Percentiles rank a stretch among this genome's conserved stretches.
Conservation (phyloP, 495 filamentous ascomycete species). For the Pseudoneurospora amorphoporcata region DNA sequence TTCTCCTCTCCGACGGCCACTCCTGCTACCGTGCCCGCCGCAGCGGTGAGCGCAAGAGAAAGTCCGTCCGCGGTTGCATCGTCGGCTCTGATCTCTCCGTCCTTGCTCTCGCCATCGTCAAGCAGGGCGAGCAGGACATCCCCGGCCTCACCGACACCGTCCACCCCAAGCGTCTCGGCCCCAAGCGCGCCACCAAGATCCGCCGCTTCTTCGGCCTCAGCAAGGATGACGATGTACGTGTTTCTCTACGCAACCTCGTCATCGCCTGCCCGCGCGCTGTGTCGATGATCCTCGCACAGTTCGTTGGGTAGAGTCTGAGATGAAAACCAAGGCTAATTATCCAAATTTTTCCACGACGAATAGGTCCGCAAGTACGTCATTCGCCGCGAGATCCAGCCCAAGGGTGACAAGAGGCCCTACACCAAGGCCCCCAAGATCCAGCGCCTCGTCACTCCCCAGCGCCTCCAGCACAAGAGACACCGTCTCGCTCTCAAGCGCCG, state of each 20-base stretch:
- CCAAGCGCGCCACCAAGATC: slow-evolving; percentile 99
- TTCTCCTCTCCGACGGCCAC: slow-evolving; percentile 86
- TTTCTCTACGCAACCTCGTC: slow-evolving; percentile 32
- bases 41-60: slow-evolving; percentile 96
- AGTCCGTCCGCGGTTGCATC: slow-evolving; percentile 96
- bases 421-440: slow-evolving; percentile 99
- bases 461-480: slow-evolving; percentile 99
- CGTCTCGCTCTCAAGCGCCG: slow-evolving; percentile 95
- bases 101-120: slow-evolving; percentile 85
- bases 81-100: slow-evolving; percentile 90
- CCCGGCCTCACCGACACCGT: slow-evolving; percentile 94
- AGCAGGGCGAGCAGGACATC: slow-evolving; percentile 89
- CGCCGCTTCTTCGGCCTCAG: slow-evolving; percentile 94
- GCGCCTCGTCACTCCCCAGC: slow-evolving; percentile 97
- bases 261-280: slow-evolving; percentile 44
- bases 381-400: slow-evolving; percentile 89
- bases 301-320: slow-evolving; percentile 44
- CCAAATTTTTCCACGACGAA: slow-evolving; percentile 18
- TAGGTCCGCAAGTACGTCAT: slow-evolving; percentile 98
- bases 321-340: slow-evolving; percentile 29
- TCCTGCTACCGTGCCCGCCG: slow-evolving; percentile 97
- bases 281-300: slow-evolving; percentile 36
- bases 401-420: slow-evolving; percentile 91
- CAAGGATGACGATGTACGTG: slow-evolving; percentile 99
- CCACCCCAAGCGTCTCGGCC: slow-evolving; percentile 94